phyloP scores from a whole-genome alignment of 2,329 filamentous ascomycete species.

The Phialemoniopsis sp. region DNA sequence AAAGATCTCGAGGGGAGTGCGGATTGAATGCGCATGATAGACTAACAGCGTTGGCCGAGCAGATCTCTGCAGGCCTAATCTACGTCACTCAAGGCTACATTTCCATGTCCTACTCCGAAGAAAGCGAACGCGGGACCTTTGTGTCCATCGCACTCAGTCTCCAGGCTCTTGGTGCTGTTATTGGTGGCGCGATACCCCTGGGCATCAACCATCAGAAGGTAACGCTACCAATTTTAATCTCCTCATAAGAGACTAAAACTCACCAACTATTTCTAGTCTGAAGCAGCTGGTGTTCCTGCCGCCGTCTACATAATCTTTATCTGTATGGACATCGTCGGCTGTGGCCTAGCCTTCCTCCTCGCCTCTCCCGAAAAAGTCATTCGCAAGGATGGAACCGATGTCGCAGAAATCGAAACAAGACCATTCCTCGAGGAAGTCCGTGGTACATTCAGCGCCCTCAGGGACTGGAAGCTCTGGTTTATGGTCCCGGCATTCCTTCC shows the following conservation, averaged over 20 bases:
- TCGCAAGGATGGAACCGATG: conserved; percentile 18
- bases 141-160: conserved; percentile 21
- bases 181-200: conserved; percentile 19
- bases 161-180: conserved; percentile 19
- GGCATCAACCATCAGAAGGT: conserved; percentile 16
- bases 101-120: conserved; percentile 23
- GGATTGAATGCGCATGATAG: too few species aligned
- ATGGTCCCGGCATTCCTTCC: conserved; percentile 19
- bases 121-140: conserved; percentile 21
- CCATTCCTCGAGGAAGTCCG: conserved; percentile 19
- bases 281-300: conserved; percentile 8
- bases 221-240: not conserved
- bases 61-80: conserved; percentile 15
- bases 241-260: not conserved
- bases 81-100: conserved; percentile 25
- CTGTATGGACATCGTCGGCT: conserved; percentile 13
- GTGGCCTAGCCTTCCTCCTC: conserved; percentile 9
- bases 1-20: too few species aligned
- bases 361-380: conserved; percentile 12
- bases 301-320: conserved; percentile 21
- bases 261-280: not conserved
- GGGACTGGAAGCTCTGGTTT: conserved; percentile 13
- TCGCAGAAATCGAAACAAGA: conserved; percentile 18
- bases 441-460: conserved; percentile 17
- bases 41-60: too few species aligned